A percentile compares a stretch with the other conserved stretches of the same genome.
Evolutionary conservation across 805 yeast species (phyloP).

Genomic region (Monosporozyma yasuniensis): DNA sequence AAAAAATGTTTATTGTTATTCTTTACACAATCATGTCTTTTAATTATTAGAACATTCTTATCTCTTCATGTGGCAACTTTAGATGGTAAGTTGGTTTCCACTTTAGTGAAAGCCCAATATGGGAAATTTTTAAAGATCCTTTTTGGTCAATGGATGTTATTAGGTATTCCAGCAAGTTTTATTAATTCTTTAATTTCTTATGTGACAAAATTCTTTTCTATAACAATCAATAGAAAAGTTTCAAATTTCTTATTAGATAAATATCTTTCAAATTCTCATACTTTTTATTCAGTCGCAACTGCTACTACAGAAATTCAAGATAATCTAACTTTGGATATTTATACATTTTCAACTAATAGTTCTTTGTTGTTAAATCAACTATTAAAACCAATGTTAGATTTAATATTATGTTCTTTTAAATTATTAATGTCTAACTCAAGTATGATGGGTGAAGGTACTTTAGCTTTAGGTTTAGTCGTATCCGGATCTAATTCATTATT

Average conservation of each 20-base stretch:
- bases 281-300: conserved; percentile 23
- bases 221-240: conserved; percentile 52
- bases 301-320: conserved; percentile 20
- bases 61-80: conserved; percentile 77
- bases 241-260: conserved; percentile 56
- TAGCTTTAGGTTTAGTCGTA: conserved; percentile 70
- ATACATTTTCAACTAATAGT: conserved; percentile 60
- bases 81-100: conserved; percentile 79
- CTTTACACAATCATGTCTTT: conserved; percentile 45
- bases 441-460: conserved; percentile 59
- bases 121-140: conserved; percentile 53
- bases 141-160: conserved; percentile 61
- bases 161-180: conserved; percentile 80
- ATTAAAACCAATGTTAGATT: conserved; percentile 73
- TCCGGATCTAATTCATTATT: conserved; percentile 69
- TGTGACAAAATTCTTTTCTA: conserved; percentile 49
- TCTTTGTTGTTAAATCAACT: conserved; percentile 74
- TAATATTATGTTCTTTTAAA: conserved; percentile 71
- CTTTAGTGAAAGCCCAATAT: conserved; percentile 64
- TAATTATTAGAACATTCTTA: conserved; percentile 60
- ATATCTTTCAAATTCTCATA: conserved; percentile 52
- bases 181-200: conserved; percentile 63
- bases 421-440: conserved; percentile 42
- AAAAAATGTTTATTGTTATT: conserved; percentile 30
- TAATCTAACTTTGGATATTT: conserved; percentile 61